These are phyloP conservation scores for Paraglomus brasilianum DNA, from an alignment of 192 early-diverging fungal species.

Conservation along the genomic window DNA sequence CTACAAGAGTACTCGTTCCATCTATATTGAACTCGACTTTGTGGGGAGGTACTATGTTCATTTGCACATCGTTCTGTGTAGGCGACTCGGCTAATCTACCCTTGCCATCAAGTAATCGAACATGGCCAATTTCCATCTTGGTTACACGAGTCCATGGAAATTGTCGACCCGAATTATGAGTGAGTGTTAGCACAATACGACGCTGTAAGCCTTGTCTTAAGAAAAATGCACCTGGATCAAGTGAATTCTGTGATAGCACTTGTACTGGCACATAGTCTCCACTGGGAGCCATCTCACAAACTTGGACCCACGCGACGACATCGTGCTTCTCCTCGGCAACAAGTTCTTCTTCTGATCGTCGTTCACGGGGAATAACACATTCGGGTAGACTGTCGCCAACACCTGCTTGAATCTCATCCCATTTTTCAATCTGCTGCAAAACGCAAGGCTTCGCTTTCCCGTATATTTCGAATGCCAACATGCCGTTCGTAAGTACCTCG, in stretches of 20 bases:
- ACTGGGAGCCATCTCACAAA: conserved; percentile 61
- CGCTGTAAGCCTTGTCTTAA: conserved; percentile 77
- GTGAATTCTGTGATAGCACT: conserved; percentile 42
- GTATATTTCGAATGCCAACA: conserved; percentile 53
- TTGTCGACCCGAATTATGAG: conserved; percentile 66
- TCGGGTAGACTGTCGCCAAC: conserved; percentile 35
- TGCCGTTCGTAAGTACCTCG: conserved; percentile 39
- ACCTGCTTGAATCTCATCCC: conserved; percentile 51
- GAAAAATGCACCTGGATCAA: conserved; percentile 55
- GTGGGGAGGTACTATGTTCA: conserved; percentile 49
- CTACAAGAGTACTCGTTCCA: conserved; percentile 60
- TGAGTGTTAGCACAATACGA: conserved; percentile 61
- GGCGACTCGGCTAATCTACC: conserved; percentile 54
- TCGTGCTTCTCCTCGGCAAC: conserved; percentile 67
- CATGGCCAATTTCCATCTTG: conserved; percentile 45
- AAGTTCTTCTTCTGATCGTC: conserved; percentile 60
- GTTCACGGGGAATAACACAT: conserved; percentile 26
- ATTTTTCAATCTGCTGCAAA: conserved; percentile 46
- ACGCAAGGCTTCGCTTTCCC: conserved; percentile 42
- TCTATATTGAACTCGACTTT: conserved; percentile 51
- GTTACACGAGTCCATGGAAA: conserved; percentile 52
- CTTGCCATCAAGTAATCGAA: conserved; percentile 58
- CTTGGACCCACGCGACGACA: conserved; percentile 60
- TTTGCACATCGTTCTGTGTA: conserved; percentile 50
- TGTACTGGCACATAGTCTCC: conserved; percentile 63